Evolutionary conservation across 352 stramenopile genomes (phyloP).

Genomic region (Phytophthora multivora): DNA sequence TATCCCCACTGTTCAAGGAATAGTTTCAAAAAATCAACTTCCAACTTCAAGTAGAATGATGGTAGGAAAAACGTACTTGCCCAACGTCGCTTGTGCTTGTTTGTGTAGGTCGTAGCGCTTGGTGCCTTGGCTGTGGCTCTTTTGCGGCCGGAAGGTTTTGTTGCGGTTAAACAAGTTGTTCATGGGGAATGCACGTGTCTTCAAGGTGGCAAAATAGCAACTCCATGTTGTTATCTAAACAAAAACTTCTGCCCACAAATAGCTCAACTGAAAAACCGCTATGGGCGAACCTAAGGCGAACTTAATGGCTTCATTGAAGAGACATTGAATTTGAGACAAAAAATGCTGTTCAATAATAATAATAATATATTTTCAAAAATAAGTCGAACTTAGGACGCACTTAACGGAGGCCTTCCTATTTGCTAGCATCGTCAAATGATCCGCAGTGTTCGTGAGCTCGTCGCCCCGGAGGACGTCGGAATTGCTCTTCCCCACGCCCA

Average conservation of each 20-base stretch:
- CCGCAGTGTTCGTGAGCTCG: slow-evolving; percentile 49
- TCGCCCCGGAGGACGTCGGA: slow-evolving; percentile 43
- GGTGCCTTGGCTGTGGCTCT: slow-evolving; percentile 80
- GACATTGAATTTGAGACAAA: too few species aligned
- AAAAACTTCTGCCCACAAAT: slow-evolving; percentile 10
- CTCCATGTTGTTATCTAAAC: not conserved
- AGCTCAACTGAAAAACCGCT: slow-evolving; percentile 7
- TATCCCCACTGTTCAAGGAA: slow-evolving; percentile 53
- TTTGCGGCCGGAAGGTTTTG: slow-evolving; percentile 88
- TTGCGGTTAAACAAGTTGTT: slow-evolving; percentile 82
- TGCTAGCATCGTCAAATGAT: slow-evolving; percentile 46
- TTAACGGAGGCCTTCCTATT: slow-evolving; percentile 1
- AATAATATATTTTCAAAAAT: too few species aligned
- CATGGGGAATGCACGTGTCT: slow-evolving; percentile 24
- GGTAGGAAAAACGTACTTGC: slow-evolving; percentile 54
- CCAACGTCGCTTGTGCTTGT: slow-evolving; percentile 78
- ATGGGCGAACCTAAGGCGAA: too few species aligned
- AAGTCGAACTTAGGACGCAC: slow-evolving; percentile 17
- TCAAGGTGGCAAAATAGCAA: slow-evolving; percentile 11
- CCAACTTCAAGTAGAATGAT: slow-evolving; percentile 21
- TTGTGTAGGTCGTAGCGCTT: slow-evolving; percentile 89
- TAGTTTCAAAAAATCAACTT: slow-evolving; percentile 6
- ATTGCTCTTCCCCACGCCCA: slow-evolving; percentile 60
- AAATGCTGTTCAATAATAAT: too few species aligned
- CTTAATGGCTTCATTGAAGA: too few species aligned